Evolutionary conservation across 2,329 filamentous ascomycete species (phyloP), one percentile per base, ranked within the genome.

Genomic region (Neonectria neomacrospora): DNA sequence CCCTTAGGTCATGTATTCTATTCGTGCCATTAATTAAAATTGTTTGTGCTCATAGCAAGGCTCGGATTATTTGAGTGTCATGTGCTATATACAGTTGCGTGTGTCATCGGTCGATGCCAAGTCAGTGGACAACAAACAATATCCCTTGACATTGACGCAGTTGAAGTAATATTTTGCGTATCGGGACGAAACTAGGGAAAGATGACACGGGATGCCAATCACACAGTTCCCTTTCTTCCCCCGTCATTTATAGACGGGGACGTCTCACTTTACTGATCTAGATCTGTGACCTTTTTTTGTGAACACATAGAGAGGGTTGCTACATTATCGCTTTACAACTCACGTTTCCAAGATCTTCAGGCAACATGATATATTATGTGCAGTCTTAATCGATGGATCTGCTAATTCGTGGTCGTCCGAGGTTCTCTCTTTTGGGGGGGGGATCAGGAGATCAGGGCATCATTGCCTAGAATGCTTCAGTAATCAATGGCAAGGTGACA

Each of bases 41-140:
- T n/a, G n/a, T n/a, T n/a, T n/a, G n/a, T n/a, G n/a, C n/a, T n/a
- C n/a, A n/a, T n/a, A n/a, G n/a, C n/a, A n/a, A n/a, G n/a, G n/a
- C n/a, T n/a, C n/a, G n/a, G 28, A 26, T 32, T 32, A 22, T 9
- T 14, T 6, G 34, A 48, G 14, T 39, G 30, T 18, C n/a, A 7
- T 34, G 5, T 45, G 28, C 37, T 28, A 56, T 41, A 9, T 9
- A 6, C 7, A 26, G 26, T 11, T 22, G 32, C 5, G 16, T 23
- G 18, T 12, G 10, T n/a, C 28, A 22, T 37, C 9, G 22, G 57
- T 18, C 30, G 32, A 62, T 53, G 48, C 59, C 53, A 16, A 62
- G 41, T 32, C 9, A 14, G 39, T 48, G 54, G 54, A 58, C 22
- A 14, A 39, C 32, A 56, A 26, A 18, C 45, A n/a, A 30, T 28